Conservation (phyloP, 2,329 filamentous ascomycete genomes). For the Chalaropsis ovoidea region DNA sequence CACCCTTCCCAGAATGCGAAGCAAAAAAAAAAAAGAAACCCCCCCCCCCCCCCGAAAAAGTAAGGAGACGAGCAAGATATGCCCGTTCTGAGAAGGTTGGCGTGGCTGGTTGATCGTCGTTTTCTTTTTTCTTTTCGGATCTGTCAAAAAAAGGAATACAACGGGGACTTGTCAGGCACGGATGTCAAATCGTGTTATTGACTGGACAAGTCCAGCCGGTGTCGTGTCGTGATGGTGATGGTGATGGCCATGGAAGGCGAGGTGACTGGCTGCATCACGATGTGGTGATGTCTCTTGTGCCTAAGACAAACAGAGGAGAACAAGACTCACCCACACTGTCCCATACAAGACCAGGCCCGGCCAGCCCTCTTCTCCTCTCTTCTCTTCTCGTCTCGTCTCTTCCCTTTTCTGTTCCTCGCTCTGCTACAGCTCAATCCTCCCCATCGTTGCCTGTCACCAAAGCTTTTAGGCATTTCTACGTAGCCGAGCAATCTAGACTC, state of each 20-base stretch:
- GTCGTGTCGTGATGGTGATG: too few species aligned
- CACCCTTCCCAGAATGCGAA: too few species aligned
- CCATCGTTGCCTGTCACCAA: neutral
- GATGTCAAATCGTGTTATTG: neutral
- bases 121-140: slow-evolving; percentile 6
- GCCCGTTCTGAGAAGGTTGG: slow-evolving; percentile 5
- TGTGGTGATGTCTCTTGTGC: too few species aligned
- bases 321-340: neutral
- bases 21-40: too few species aligned
- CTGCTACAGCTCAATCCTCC: neutral
- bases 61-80: neutral
- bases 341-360: neutral
- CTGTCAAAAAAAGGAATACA: neutral
- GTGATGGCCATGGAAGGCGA: too few species aligned
- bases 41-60: neutral
- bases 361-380: neutral
- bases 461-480: slow-evolving; percentile 1
- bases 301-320: too few species aligned
- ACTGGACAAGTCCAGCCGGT: too few species aligned
- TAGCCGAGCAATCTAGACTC: slow-evolving; percentile 2
- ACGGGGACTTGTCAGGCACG: neutral
- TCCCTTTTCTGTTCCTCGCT: neutral
- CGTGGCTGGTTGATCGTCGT: neutral
- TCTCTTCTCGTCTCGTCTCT: neutral
- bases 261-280: too few species aligned